Conservation (phyloP, 1,139 yeast species). For the Yamadazyma songkhlaensis region DNA sequence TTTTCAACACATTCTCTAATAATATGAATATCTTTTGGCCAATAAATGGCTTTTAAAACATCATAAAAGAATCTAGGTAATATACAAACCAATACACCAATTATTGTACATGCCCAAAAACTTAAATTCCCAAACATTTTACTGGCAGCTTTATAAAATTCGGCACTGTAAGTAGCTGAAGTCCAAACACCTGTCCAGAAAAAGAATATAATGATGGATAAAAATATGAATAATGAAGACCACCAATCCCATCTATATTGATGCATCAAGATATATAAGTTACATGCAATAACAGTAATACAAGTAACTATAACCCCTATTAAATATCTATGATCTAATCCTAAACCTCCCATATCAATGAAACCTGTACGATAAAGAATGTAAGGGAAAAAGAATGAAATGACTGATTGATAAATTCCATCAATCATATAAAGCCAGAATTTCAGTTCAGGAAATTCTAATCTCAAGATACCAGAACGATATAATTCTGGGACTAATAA, state of each 20-base stretch:
- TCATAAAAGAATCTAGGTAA: constrained; percentile 75
- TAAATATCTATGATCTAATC: constrained; percentile 79
- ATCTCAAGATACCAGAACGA: constrained; percentile 75
- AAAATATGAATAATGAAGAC: constrained; percentile 53
- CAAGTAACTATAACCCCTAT: constrained; percentile 80
- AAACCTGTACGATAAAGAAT: constrained; percentile 56
- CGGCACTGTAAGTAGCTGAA: constrained; percentile 49
- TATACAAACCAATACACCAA: constrained; percentile 70
- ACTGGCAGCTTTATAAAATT: constrained; percentile 73
- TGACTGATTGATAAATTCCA: constrained; percentile 83
- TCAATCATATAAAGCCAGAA: constrained; percentile 85
- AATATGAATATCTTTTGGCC: constrained; percentile 82
- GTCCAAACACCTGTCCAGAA: constrained; percentile 96
- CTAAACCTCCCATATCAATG: constrained; percentile 59
- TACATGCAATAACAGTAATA: constrained; percentile 77
- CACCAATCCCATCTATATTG: constrained; percentile 97
- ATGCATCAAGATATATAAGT: constrained; percentile 73
- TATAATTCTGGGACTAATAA: constrained; percentile 88
- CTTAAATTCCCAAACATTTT: constrained; percentile 68
- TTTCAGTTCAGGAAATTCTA: constrained; percentile 77
- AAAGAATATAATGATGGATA: constrained; percentile 68
- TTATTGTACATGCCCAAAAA: constrained; percentile 80
- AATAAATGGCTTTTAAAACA: constrained; percentile 55
- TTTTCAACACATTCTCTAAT: constrained; percentile 69
- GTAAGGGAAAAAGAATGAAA: constrained; percentile 87